phyloP scores from a whole-genome alignment of 352 stramenopile genomes.

The Phytophthora citrophthora region DNA sequence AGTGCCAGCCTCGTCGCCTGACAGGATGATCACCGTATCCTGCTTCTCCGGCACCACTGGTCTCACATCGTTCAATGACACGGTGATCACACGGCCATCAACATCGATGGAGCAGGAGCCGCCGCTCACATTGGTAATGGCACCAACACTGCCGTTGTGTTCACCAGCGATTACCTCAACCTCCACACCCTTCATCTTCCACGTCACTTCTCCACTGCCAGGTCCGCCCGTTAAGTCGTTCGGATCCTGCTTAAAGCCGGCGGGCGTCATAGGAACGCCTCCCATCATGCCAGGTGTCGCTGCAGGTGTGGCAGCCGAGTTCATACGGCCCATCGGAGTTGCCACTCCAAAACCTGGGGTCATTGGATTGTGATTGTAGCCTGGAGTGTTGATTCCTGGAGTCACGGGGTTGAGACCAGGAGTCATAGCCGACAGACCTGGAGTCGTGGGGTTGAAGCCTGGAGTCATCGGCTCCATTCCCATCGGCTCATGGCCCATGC shows the following conservation, averaged over 20 bases:
- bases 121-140: conserved; percentile 76
- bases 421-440: conserved; percentile 80
- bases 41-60: conserved; percentile 87
- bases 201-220: conserved; percentile 75
- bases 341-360: conserved; percentile 83
- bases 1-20: conserved; percentile 84
- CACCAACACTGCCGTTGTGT: conserved; percentile 68
- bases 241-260: conserved; percentile 55
- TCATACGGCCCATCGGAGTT: conserved; percentile 82
- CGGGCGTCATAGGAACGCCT: conserved; percentile 78
- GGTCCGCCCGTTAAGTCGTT: conserved; percentile 47
- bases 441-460: conserved; percentile 87
- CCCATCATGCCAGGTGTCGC: conserved; percentile 80
- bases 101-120: conserved; percentile 83
- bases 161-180: conserved; percentile 79
- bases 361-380: conserved; percentile 89
- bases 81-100: conserved; percentile 71
- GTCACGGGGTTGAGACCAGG: conserved; percentile 84
- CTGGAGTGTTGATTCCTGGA: conserved; percentile 80
- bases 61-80: conserved; percentile 72
- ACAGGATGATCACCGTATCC: conserved; percentile 88
- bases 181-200: conserved; percentile 90
- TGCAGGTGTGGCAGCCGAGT: conserved; percentile 64
- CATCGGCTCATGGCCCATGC: conserved; percentile 69
- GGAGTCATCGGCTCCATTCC: conserved; percentile 90